Base-by-base conservation (phyloP, 78 protist genomes). In the Salpingoeca rosetta region DNA sequence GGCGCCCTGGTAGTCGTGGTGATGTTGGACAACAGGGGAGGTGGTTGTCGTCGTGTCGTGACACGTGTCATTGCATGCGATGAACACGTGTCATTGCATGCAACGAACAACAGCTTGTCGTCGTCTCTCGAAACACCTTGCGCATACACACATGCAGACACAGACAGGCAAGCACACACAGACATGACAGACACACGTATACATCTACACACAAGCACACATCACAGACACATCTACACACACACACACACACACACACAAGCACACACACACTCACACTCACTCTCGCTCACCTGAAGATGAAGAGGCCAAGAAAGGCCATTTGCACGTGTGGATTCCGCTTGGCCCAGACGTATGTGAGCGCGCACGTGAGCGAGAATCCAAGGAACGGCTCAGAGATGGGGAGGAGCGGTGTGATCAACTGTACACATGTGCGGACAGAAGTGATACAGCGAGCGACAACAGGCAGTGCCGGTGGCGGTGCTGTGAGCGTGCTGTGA, bases 281-380 rank as follows among this genome's bases (percentile, higher is more conserved):
- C n/a, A n/a, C n/a, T n/a, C n/a, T 51, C 31, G 65, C 65, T 7
- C 17, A 51, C 65, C 65, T 7, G 73, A 91, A 91, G 74, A 44
- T 74, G 86, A 91, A 86, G 43, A 88, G 82, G n/a, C 89, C 90
- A 35, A 91, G 44, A 56, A 91, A 87, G 75, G 38, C 40, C 91
- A 91, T 85, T 43, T 80, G 90, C 41, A 80, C 17, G 75, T 3
- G 0, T 27, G 51, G 80, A 80, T 78, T 83, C 1, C 86, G 80
- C 1, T 90, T 88, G 7, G 80, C 84, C 94, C 94, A 91, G 37
- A 91, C 88, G 44, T 91, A 91, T 25, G 88, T 90, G 85, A 91
- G 88, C 94, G 86, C 85, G 57, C 83, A 86, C 0, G 91, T 83
- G 31, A 91, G 89, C 28, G 90, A 79, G n/a, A 72, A 79, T 42